phyloP scores from a whole-genome alignment of 2,329 filamentous ascomycete genomes.

The Aaosphaeria arxii region DNA sequence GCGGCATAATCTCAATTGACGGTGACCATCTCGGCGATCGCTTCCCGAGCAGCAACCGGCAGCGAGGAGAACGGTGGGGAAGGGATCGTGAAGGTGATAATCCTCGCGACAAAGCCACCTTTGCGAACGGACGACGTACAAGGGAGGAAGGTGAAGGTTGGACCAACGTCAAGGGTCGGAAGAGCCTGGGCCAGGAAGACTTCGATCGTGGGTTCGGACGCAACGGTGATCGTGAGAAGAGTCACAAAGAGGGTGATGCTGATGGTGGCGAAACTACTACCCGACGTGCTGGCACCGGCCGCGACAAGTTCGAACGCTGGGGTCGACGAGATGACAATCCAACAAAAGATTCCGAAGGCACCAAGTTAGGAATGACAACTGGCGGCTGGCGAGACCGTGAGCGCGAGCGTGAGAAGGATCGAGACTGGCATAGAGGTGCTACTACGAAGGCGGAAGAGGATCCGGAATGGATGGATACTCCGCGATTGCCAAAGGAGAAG shows the following conservation, averaged over 20 bases:
- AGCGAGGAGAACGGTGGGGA: constrained; percentile 40
- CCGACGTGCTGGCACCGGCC: constrained; percentile 63
- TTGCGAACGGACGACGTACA: constrained; percentile 39
- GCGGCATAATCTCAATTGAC: constrained; percentile 30
- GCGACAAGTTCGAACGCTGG: constrained; percentile 73
- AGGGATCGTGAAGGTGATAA: constrained; percentile 42
- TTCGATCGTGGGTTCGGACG: constrained; percentile 65
- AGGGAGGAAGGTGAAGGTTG: constrained; percentile 65
- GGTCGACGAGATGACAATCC: constrained; percentile 56
- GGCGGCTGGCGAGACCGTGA: constrained; percentile 59
- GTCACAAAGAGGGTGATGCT: constrained; percentile 38
- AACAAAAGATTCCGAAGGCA: constrained; percentile 46
- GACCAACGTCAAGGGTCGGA: constrained; percentile 71
- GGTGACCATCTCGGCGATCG: constrained; percentile 38
- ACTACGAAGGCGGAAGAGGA: constrained; percentile 59
- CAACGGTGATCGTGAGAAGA: constrained; percentile 49
- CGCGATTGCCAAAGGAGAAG: constrained; percentile 60
- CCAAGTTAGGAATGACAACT: constrained; percentile 29
- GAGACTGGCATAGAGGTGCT: constrained; percentile 53
- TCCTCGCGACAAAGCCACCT: constrained; percentile 27
- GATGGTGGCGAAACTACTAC: constrained; percentile 48
- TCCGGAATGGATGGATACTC: constrained; percentile 83
- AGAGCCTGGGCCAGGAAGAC: constrained; percentile 70
- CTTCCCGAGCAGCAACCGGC: constrained; percentile 18
- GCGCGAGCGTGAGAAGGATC: constrained; percentile 39